Conservation (phyloP, 2,329 filamentous ascomycete species). For the Neospermospora avenae region DNA sequence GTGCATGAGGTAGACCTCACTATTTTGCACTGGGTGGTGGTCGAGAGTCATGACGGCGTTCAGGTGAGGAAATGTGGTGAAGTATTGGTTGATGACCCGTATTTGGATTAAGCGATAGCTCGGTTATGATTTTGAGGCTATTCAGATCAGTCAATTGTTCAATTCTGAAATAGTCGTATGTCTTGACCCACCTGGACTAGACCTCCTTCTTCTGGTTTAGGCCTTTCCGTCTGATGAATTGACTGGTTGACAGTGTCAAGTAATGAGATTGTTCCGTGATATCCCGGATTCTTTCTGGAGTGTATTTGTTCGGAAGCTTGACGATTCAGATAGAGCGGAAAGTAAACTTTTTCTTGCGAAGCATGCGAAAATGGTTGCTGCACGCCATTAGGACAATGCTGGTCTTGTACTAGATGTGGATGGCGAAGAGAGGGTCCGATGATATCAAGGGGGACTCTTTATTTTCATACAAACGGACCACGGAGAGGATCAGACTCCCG, state of each 20-base stretch:
- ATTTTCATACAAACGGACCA: not conserved
- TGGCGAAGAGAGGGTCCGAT: slow-evolving; percentile 5
- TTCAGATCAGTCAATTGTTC: not conserved
- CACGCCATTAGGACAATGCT: slow-evolving; percentile 24
- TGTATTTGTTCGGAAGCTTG: slow-evolving; percentile 15
- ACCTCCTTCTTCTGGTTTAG: too few relatives aligned
- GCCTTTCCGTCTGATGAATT: too few relatives aligned
- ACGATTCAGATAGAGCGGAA: slow-evolving; percentile 32
- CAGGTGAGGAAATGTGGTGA: not conserved
- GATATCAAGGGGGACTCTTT: slow-evolving; percentile 13
- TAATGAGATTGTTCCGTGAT: not conserved
- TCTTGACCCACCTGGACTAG: too few relatives aligned
- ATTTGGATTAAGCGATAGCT: too few relatives aligned
- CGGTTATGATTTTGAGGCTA: not conserved
- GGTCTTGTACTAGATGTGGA: slow-evolving; percentile 27
- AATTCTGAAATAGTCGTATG: too few relatives aligned
- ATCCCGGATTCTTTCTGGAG: slow-evolving; percentile 14
- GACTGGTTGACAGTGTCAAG: not conserved
- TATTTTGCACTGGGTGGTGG: slow-evolving; percentile 34
- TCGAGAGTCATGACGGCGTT: slow-evolving; percentile 27
- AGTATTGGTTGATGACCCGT: not conserved
- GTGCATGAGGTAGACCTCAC: slow-evolving; percentile 36
- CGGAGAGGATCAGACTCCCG: slow-evolving; percentile 6
- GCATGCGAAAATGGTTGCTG: slow-evolving; percentile 28
- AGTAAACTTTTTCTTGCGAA: slow-evolving; percentile 33